Evolutionary conservation across 352 stramenopile species (phyloP), one percentile per base, ranked within the genome.

Genomic region (Phytophthora aleatoria): DNA sequence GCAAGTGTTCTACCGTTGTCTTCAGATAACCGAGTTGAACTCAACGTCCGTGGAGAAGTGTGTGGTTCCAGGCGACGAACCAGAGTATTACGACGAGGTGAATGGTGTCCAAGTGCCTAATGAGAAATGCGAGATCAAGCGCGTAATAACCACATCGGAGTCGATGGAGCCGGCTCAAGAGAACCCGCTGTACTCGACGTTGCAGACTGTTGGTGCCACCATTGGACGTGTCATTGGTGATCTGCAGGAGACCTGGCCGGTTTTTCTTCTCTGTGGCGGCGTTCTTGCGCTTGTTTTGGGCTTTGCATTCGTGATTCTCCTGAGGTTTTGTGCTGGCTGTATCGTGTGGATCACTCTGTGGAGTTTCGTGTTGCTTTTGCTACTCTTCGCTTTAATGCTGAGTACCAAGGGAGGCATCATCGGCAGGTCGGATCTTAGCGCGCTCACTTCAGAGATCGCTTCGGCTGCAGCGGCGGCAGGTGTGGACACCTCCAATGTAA

Each of bases 331-430:
- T 48, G 83, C 86, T 5, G 81, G 83, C 0, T 90, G 79, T 50
- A 71, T 95, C 27, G 85, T 95, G 12, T 95, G 83, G 84, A 51
- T 90, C 9, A 79, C 65, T 3, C 68, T 95, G 12, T 91, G 81
- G 79, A 76, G 61, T 6, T 87, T 91, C 6, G 77, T 95, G 27
- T 7, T 89, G 24, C 51, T 89, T 12, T 67, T 93, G 36, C 57
- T 91, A 16, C 55, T 92, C 12, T 87, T 96, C 38, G 81, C 89
- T 1, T 53, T 94, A 0, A 76, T 95, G 57, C 60, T 93, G 56
- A 89, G 87, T 30, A 78, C 87, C 4, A 93, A 95, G 55, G 85
- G 74, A 3, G 85, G 84, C 0, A 72, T 96, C 33, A 89, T 94
- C 52, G 81, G 67, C 13, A 74, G 59, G 30, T 54, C 38, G 5